phyloP scores from a whole-genome alignment of 345 rosid genomes.

The Eutrema yunnanense region DNA sequence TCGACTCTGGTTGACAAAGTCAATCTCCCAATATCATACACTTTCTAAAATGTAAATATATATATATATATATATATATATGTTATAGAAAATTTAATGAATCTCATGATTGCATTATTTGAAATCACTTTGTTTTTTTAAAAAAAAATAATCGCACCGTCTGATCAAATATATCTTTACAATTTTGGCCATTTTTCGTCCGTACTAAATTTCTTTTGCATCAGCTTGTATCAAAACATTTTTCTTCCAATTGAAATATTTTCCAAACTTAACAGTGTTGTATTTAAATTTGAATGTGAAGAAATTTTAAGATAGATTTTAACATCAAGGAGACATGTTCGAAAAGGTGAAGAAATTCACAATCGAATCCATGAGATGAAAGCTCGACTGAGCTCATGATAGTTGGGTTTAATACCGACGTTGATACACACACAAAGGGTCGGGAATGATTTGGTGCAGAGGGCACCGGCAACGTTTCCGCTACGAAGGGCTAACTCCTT shows the following conservation, averaged over 20 bases:
- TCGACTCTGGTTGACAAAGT: conserved; percentile 19
- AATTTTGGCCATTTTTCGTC: background rate
- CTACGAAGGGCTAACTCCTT: too few relatives aligned
- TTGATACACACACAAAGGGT: too few relatives aligned
- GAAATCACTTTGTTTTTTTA: background rate
- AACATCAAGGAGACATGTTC: too few relatives aligned
- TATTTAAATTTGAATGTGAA: too few relatives aligned
- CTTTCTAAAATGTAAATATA: background rate
- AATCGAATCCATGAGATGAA: too few relatives aligned
- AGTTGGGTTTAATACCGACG: too few relatives aligned
- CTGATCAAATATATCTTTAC: background rate
- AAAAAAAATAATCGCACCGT: background rate
- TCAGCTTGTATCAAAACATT: background rate
- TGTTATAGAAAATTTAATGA: background rate
- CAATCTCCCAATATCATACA: conserved; percentile 17
- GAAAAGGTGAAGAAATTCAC: too few relatives aligned
- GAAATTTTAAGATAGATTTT: too few relatives aligned
- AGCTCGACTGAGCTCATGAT: too few relatives aligned
- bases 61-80: background rate
- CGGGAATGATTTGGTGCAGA: too few relatives aligned
- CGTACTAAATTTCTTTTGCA: background rate
- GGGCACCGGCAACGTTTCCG: too few relatives aligned
- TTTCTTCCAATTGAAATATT: background rate
- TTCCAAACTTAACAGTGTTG: background rate
- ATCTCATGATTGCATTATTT: conserved; percentile 17